Conservation (phyloP, 2,329 filamentous ascomycete genomes). For the Chlorencoelia australis region DNA sequence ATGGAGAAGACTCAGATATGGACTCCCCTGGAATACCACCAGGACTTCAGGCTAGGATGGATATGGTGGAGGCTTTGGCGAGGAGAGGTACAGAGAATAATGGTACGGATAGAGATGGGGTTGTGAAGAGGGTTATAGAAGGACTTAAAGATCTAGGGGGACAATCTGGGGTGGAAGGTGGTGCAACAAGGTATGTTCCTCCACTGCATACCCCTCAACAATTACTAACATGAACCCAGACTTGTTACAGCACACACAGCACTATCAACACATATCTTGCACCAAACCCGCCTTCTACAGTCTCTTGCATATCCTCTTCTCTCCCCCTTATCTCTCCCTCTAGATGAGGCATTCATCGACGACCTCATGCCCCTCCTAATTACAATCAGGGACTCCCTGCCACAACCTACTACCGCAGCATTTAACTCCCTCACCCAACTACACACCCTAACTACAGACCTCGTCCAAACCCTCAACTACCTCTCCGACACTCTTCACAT, state of each 20-base stretch:
- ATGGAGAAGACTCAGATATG: constrained; percentile 61
- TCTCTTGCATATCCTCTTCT: constrained; percentile 61
- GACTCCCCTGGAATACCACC: constrained; percentile 59
- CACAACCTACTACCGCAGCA: constrained; percentile 50
- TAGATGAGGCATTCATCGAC: constrained; percentile 56
- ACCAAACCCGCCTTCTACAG: constrained; percentile 68
- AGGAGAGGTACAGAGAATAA: constrained; percentile 56
- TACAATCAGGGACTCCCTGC: constrained; percentile 55
- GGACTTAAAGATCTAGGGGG: constrained; percentile 62
- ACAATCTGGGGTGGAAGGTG: constrained; percentile 62
- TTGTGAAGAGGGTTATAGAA: constrained; percentile 59
- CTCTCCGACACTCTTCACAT: constrained; percentile 90
- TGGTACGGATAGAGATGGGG: constrained; percentile 52
- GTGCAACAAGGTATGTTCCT: constrained; percentile 51
- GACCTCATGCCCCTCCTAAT: constrained; percentile 58
- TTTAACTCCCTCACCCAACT: constrained; percentile 58
- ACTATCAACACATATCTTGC: constrained; percentile 61
- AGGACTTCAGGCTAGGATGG: constrained; percentile 58
- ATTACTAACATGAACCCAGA: constrained; percentile 32
- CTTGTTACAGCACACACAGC: constrained; percentile 68
- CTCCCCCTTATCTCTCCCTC: constrained; percentile 55
- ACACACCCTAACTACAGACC: constrained; percentile 59
- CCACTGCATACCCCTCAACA: neutral
- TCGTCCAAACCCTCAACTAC: constrained; percentile 72
- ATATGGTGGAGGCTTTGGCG: constrained; percentile 61